These are phyloP conservation scores for Suillus weaverae DNA, from an alignment of 768 basidiomycete species.

Conservation along the genomic window DNA sequence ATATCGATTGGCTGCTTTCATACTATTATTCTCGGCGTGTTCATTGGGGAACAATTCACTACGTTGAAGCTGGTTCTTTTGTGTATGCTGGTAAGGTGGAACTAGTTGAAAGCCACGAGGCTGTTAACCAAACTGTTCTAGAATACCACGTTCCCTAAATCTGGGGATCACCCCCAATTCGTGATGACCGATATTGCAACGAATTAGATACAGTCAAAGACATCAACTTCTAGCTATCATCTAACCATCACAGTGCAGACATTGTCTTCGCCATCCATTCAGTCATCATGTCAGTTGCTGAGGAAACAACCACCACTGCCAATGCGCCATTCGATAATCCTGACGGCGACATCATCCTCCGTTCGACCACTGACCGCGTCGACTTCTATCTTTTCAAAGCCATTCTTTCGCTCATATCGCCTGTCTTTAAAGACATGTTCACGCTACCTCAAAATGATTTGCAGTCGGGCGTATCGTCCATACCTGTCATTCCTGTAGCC, in stretches of 20 bases:
- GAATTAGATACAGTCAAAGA: too few species aligned
- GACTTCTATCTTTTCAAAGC: slow-evolving; percentile 18
- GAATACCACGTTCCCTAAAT: not conserved
- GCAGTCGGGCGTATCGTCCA: not conserved
- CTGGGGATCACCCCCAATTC: not conserved
- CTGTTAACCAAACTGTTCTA: not conserved
- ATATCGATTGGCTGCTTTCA: too few species aligned
- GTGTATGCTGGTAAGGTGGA: too few species aligned
- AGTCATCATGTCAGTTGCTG: not conserved
- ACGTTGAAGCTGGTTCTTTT: too few species aligned
- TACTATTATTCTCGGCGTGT: too few species aligned
- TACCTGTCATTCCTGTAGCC: slow-evolving; percentile 10
- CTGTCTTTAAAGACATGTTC: slow-evolving; percentile 51
- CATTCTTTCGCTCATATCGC: slow-evolving; percentile 48
- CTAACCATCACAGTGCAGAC: too few species aligned
- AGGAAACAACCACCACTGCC: not conserved
- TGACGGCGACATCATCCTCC: slow-evolving; percentile 17
- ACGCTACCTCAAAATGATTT: slow-evolving; percentile 37
- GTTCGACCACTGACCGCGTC: slow-evolving; percentile 8
- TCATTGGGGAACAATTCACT: too few species aligned
- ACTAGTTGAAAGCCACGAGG: too few species aligned
- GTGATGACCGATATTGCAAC: too few species aligned
- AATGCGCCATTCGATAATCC: slow-evolving; percentile 10
- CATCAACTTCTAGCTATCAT: too few species aligned
- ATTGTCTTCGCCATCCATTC: not conserved